These are phyloP conservation scores for Podospora tetraspora DNA, from an alignment of 495 filamentous ascomycete species.

Conservation along the genomic window DNA sequence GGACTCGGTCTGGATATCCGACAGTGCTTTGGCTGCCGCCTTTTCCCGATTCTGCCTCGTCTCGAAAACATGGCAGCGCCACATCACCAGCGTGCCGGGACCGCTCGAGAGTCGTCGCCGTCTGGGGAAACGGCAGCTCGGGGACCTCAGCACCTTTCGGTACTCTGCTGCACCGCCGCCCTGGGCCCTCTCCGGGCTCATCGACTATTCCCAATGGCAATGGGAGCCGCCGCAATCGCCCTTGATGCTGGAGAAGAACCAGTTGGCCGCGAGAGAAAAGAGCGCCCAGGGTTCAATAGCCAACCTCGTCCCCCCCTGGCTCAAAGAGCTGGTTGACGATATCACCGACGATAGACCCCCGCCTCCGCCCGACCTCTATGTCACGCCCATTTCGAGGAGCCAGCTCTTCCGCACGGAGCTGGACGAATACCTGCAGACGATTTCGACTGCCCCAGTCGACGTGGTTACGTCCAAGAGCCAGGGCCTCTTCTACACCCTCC, in stretches of 20 bases:
- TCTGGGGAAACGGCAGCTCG: constrained; percentile 48
- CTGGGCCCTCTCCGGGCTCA: constrained; percentile 37
- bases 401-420: not conserved
- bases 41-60: constrained; percentile 39
- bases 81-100: constrained; percentile 35
- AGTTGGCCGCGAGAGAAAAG: not conserved
- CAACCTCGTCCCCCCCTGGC: not conserved
- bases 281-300: not conserved
- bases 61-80: constrained; percentile 24
- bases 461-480: constrained; percentile 5
- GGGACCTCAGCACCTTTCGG: constrained; percentile 35
- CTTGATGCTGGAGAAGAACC: not conserved
- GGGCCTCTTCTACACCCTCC: constrained; percentile 13
- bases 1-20: constrained; percentile 43
- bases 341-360: not conserved
- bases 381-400: not conserved
- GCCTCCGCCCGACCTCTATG: not conserved
- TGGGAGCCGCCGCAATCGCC: constrained; percentile 42
- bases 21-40: constrained; percentile 32
- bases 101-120: constrained; percentile 50
- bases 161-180: constrained; percentile 31
- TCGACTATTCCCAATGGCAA: constrained; percentile 42
- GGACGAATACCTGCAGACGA: constrained; percentile 7
- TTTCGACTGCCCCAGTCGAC: constrained; percentile 1
- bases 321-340: not conserved